Base-by-base conservation (phyloP, 116 monocot species). In the Iris pallida region DNA sequence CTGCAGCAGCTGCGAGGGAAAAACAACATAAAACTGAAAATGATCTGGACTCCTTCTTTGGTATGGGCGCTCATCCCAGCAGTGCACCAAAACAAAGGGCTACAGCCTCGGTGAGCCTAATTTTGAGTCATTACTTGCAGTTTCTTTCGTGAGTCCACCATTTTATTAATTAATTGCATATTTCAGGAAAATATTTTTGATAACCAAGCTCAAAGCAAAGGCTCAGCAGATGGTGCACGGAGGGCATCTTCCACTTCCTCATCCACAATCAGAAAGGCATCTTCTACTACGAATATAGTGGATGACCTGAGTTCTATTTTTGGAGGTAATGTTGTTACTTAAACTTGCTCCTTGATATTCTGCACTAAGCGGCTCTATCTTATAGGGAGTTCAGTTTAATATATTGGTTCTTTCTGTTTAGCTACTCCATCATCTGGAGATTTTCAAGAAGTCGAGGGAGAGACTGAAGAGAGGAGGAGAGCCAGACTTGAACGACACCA, bases 371-470 rank as follows among this genome's bases (percentile, higher is more conserved):
- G 45, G 47, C 45, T 72, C 45, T 17, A 53, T 42, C 12, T 63
- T 54, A 64, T 19, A 17, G 6, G 5, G 15, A 30, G 45, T 64
- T 12, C 64, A 57, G 40, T 47, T 58, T 52, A 18, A 40, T 13
- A 20, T 19, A 47, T 70, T 46, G 57, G n/a, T 54, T 57, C 18
- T 64, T 67, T 68, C 8, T 65, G 57, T 70, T 72, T 69, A 96
- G 92, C 73, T 56, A 65, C 81, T 60, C 57, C 53, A 15, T 82
- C 96, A 48, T 83, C 79, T 65, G 90, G 82, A 74, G 90, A 84
- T 65, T 93, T 98, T 81, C 93, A 85, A 88, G 97, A 98, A 68
- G 82, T 92, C 68, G 88, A 92, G 20, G 97, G 97, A 17, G 97
- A 98, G 71, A 72, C 71, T 75, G 93, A 93, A 82, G 97, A 98